Evolutionary conservation across 371 early-diverging fungal genomes (phyloP).

Genomic region (Phascolomyces articulosus): DNA sequence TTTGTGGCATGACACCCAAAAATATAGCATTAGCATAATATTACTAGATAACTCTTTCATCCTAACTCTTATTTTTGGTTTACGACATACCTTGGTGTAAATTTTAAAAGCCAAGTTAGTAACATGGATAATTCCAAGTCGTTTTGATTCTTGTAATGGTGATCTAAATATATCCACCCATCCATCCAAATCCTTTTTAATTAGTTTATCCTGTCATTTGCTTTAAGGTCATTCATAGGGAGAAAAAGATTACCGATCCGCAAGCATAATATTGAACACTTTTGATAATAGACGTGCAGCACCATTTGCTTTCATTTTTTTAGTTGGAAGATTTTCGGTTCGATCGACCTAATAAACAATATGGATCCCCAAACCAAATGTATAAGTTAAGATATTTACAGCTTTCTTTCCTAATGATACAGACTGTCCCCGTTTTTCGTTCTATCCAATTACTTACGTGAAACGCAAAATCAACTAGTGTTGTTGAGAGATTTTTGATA

Average conservation of each 20-base stretch:
- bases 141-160: slow-evolving; percentile 5
- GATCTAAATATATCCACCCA: no score
- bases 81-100: slow-evolving; percentile 51
- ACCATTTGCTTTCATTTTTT: slow-evolving; percentile 18
- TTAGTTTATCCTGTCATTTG: no score
- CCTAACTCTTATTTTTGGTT: background rate
- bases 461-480: slow-evolving; percentile 21
- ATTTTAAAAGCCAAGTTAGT: slow-evolving; percentile 60
- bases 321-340: slow-evolving; percentile 7
- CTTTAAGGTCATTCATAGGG: no score
- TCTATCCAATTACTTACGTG: background rate
- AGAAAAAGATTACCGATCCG: slow-evolving; percentile 20
- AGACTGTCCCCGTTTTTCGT: no score
- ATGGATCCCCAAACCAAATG: background rate
- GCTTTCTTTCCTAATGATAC: no score
- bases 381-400: no score
- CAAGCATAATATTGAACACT: slow-evolving; percentile 30
- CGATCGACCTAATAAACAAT: slow-evolving; percentile 10
- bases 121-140: slow-evolving; percentile 48
- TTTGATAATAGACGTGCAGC: slow-evolving; percentile 24
- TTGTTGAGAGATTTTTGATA: slow-evolving; percentile 14
- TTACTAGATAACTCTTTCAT: no score
- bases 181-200: no score
- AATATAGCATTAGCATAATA: no score
- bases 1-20: no score